These are phyloP conservation scores for Centrapalus pauciflorus DNA, from an alignment of 129 eudicot genomes.

Conservation along the genomic window DNA sequence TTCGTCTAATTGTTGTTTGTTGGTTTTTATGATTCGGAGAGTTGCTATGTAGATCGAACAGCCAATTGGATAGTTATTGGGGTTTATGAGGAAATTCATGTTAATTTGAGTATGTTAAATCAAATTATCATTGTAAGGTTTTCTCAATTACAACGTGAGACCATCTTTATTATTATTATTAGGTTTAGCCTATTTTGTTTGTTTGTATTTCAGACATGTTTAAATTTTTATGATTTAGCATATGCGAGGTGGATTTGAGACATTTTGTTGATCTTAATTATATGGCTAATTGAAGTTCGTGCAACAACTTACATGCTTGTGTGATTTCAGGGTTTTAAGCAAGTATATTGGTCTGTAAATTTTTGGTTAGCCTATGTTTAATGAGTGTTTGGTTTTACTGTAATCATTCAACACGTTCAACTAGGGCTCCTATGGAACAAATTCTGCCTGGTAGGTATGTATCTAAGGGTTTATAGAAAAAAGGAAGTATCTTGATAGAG, in stretches of 20 bases:
- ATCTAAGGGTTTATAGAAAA: neutral
- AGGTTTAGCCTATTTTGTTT: neutral
- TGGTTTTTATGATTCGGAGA: neutral
- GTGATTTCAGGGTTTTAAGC: neutral
- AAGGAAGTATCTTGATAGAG: neutral
- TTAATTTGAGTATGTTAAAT: neutral
- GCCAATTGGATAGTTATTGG: conserved; percentile 4
- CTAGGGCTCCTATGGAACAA: neutral
- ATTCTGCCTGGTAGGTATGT: neutral
- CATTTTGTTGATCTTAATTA: neutral
- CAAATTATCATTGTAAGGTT: neutral
- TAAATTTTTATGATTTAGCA: neutral
- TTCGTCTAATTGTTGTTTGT: neutral
- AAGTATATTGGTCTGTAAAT: neutral
- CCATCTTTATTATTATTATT: neutral
- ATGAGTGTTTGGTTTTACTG: neutral
- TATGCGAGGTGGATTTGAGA: neutral
- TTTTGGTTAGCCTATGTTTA: neutral
- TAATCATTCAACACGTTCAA: neutral
- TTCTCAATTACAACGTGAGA: conserved; percentile 2
- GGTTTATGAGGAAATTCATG: conserved; percentile 6
- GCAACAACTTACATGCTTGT: neutral
- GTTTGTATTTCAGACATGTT: neutral
- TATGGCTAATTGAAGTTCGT: neutral
- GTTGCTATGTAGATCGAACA: neutral